A percentile compares a stretch with the other conserved stretches of the same genome.
Conservation (phyloP, 1,284 basidiomycete species). For the Ceratobasidium sp. region DNA sequence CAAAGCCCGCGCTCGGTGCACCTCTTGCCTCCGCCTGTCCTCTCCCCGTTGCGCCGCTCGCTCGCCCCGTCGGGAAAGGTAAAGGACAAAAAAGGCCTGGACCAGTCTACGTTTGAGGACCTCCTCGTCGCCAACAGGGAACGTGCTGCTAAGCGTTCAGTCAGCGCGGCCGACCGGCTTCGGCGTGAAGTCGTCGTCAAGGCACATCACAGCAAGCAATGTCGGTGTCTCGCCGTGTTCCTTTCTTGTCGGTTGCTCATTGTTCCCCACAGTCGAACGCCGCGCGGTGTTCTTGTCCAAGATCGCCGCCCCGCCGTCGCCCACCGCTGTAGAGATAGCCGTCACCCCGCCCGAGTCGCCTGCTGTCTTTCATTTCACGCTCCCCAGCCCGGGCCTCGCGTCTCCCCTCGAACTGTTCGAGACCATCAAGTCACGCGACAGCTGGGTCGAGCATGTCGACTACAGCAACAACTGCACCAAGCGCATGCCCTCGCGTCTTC, state of each 20-base stretch:
- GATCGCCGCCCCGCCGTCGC: slow-evolving; percentile 71
- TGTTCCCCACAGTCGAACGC: slow-evolving; percentile 66
- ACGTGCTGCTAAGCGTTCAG: slow-evolving; percentile 60
- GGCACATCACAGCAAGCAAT: slow-evolving; percentile 76
- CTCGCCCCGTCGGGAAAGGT: slow-evolving; percentile 17
- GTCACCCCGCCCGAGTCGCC: slow-evolving; percentile 77
- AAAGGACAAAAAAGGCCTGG: slow-evolving; percentile 62
- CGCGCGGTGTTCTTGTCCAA: slow-evolving; percentile 79
- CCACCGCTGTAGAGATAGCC: slow-evolving; percentile 65
- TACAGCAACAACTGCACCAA: slow-evolving; percentile 57
- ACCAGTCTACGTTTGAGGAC: slow-evolving; percentile 69
- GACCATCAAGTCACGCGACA: slow-evolving; percentile 58
- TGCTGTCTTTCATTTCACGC: slow-evolving; percentile 71
- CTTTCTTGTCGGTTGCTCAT: slow-evolving; percentile 19
- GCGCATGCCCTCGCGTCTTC: slow-evolving; percentile 55
- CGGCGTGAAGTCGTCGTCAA: slow-evolving; percentile 78
- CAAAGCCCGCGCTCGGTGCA: slow-evolving; percentile 35
- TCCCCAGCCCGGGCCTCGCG: slow-evolving; percentile 72
- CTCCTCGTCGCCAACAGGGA: slow-evolving; percentile 69
- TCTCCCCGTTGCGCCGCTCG: slow-evolving; percentile 41
- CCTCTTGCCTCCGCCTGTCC: slow-evolving; percentile 46
- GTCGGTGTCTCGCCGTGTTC: slow-evolving; percentile 58
- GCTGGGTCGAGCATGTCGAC: slow-evolving; percentile 75
- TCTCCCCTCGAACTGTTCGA: slow-evolving; percentile 72
- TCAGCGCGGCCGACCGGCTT: slow-evolving; percentile 59